Evolutionary conservation across 176 grass and related monocot species (phyloP).

Genomic region (Canna indica): DNA sequence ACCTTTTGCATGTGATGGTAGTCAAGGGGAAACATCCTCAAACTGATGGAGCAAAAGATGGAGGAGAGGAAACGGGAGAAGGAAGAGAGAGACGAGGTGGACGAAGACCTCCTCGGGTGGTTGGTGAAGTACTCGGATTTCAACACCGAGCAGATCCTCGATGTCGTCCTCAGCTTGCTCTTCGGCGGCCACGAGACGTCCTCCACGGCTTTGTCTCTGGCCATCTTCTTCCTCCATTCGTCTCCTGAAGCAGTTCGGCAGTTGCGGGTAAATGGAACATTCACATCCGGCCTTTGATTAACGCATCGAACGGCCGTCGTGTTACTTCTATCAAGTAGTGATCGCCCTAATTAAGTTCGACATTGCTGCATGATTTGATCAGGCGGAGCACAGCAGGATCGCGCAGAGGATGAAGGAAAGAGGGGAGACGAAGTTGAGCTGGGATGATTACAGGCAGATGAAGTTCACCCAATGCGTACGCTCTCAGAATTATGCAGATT

Average conservation of each 20-base stretch:
- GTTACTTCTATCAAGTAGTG: no score
- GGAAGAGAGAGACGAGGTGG: slow-evolving; percentile 28
- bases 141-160: slow-evolving; percentile 78
- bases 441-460: slow-evolving; percentile 99
- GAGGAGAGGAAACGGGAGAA: slow-evolving; percentile 41
- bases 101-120: slow-evolving; percentile 93
- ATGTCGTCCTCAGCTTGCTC: slow-evolving; percentile 85
- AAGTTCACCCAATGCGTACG: slow-evolving; percentile 97
- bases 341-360: no score
- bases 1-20: background rate
- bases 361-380: background rate
- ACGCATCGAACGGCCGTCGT: background rate
- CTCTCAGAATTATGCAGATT: background rate
- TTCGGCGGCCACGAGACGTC: slow-evolving; percentile 93
- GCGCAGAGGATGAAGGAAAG: slow-evolving; percentile 39
- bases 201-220: slow-evolving; percentile 70
- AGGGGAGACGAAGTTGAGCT: slow-evolving; percentile 47
- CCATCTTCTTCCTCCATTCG: slow-evolving; percentile 82
- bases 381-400: slow-evolving; percentile 80
- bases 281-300: background rate
- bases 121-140: slow-evolving; percentile 57
- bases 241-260: slow-evolving; percentile 60
- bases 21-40: slow-evolving; percentile 70
- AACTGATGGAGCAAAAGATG: slow-evolving; percentile 80
- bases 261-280: slow-evolving; percentile 38